Base-by-base conservation (phyloP, 495 filamentous ascomycete species). In the Trichoderma asperelloides region DNA sequence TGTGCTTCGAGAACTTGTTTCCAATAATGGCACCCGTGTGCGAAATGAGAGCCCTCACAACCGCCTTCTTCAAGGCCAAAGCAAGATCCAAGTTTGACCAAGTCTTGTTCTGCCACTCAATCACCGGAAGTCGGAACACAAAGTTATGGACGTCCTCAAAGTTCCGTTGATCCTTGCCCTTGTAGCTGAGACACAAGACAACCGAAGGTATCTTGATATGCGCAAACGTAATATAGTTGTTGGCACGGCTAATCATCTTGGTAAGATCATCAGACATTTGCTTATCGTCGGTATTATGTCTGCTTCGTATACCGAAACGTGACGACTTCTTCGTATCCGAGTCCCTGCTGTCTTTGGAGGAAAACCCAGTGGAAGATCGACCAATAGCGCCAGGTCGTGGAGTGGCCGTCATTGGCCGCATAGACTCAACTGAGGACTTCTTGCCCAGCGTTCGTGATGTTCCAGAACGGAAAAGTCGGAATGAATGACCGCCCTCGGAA, bases 21-120 rank as follows among this genome's bases (percentile, higher is more conserved):
- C 95, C 91, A 67, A 98, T 89, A 71, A 98, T 98, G 63, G 96
- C 93, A 27, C 93, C 94, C 2, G 93, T 91, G 75, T 98, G 95
- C 37, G 91, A 94, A 72, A 98, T 93, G 25, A 98, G 84, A 1
- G 96, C 96, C 72, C 89, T 89, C 75, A 96, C 95, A 70, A 97
- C 90, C 66, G 96, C 92, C 70, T 90, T 92, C 82, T 99, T 98
- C 60, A 99, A 80, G 23, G 90, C 88, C 63, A 97, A 80, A 1
- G 94, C 93, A 13, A 99, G 85, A 69, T 99, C 95, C 9, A 98
- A 86, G 75, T 98, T 98, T 21, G 94, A 97, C 95, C 95, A 99
- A 12, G 93, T 98, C 79, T 97, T 98, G 80, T 99, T 98, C 63
- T 91, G 85, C 75, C 96, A 98, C 74, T 99, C 95, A 47, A 99